Base-by-base conservation (phyloP, 2,329 filamentous ascomycete species). In the Exophiala sideris region DNA sequence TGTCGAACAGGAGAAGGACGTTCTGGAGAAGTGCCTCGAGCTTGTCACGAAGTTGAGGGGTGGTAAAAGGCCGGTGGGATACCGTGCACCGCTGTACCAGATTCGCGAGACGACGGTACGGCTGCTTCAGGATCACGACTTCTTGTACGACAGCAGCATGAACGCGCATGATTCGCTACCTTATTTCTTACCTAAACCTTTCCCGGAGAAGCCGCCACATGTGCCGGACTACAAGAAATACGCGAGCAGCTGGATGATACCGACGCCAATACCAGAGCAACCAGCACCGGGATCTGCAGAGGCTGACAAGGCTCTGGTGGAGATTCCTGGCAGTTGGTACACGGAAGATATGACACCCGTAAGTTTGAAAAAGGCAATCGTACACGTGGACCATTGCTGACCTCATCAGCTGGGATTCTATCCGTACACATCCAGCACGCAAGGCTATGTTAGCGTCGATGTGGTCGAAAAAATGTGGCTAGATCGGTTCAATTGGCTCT, bases 391-490 rank as follows among this genome's bases (percentile, higher is more conserved):
- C n/a, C 9, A 12, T 12, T 48, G 16, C 50, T 60, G 21, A 60
- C 29, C 24, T 34, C 10, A 18, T 33, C 45, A 58, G 1, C 70
- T 76, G 65, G 72, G 74, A 35, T 76, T 70, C 54, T 69, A 76
- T 9, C 73, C 74, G 0, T 72, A 72, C 29, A 57, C 64, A 0
- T 65, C 71, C 1, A 84, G 83, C 56, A 79, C 76, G 2, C 76
- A 79, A 40, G 82, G 82, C 1, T 85, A 83, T 62, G 80, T 84
- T 0, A 78, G 80, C 49, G 76, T 78, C 3, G 71, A 76, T 8
- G 73, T 79, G 1, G 75, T 85, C 24, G 81, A 85, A 70, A 73
- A 78, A 55, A 79, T 84, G 71, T 85, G 82, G 82, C 77, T 73
- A 61, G 81, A 83, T 61, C 74, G 79, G 10, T 82, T 84, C 60